phyloP scores from a whole-genome alignment of 495 filamentous ascomycete genomes.

The Stereocaulon alpinum region DNA sequence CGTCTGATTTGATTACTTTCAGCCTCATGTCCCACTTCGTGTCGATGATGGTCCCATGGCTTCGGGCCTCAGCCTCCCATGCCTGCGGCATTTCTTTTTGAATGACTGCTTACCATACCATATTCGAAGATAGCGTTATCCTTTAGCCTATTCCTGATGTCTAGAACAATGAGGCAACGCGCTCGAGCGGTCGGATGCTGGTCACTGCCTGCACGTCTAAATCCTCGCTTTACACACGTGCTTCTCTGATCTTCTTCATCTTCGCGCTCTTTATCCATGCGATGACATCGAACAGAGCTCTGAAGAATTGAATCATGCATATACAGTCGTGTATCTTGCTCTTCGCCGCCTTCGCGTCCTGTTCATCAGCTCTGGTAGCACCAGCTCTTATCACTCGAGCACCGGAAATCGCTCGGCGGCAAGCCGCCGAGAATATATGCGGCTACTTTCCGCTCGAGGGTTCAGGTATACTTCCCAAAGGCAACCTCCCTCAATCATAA shows the following conservation, averaged over 20 bases:
- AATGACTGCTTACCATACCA: background rate
- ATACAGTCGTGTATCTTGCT: background rate
- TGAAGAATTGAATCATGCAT: background rate
- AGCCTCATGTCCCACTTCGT: background rate
- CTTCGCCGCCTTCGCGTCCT: background rate
- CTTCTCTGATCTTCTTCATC: background rate
- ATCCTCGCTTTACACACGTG: background rate
- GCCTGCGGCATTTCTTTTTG: background rate
- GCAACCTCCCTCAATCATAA: background rate
- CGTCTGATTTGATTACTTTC: background rate
- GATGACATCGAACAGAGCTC: background rate
- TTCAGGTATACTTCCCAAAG: background rate
- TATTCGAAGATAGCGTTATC: background rate
- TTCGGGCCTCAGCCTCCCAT: background rate
- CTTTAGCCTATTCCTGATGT: background rate
- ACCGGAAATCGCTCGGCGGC: background rate
- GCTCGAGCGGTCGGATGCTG: background rate
- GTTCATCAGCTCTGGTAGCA: background rate
- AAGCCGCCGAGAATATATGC: background rate
- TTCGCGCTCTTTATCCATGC: background rate
- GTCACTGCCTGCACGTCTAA: background rate
- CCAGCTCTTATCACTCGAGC: slow-evolving; percentile 2
- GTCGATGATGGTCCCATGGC: background rate
- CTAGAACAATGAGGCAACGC: background rate
- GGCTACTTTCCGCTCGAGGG: background rate